Conservation (phyloP, 768 basidiomycete genomes). For the Zangia roseola region DNA sequence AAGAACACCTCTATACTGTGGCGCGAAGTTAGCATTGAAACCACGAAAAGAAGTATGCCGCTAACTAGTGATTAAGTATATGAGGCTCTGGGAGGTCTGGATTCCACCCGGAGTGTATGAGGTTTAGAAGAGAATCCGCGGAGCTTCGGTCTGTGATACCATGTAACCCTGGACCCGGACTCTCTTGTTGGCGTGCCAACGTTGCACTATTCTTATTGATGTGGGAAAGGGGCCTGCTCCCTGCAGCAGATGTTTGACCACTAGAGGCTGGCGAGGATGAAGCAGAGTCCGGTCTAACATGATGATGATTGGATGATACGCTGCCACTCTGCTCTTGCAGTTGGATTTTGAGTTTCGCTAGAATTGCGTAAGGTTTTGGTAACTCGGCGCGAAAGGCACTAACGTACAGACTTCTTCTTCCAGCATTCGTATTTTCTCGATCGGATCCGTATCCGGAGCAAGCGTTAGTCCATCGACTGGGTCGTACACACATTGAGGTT, state of each 20-base stretch:
- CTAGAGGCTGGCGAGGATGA: slow-evolving; percentile 22
- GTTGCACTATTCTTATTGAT: slow-evolving; percentile 1
- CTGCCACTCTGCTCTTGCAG: slow-evolving; percentile 53
- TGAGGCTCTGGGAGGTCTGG: slow-evolving; percentile 78
- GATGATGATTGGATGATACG: slow-evolving; percentile 20
- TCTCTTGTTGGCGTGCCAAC: slow-evolving; percentile 39
- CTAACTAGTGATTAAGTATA: slow-evolving; percentile 74
- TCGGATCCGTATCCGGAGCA: slow-evolving; percentile 75
- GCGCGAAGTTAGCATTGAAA: slow-evolving; percentile 9
- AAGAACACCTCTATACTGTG: slow-evolving; percentile 84
- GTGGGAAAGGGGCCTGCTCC: slow-evolving; percentile 5
- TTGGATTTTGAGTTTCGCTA: slow-evolving; percentile 63
- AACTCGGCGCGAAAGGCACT: neutral
- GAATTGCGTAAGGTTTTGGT: slow-evolving; percentile 11
- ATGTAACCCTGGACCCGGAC: slow-evolving; percentile 50
- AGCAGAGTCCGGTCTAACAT: slow-evolving; percentile 19
- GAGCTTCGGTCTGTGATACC: slow-evolving; percentile 37
- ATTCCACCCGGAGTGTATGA: slow-evolving; percentile 81
- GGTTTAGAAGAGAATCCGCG: slow-evolving; percentile 57
- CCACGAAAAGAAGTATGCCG: slow-evolving; percentile 16
- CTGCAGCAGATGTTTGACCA: slow-evolving; percentile 8
- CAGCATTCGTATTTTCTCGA: slow-evolving; percentile 72
- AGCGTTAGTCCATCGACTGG: slow-evolving; percentile 80
- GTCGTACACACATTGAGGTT: slow-evolving; percentile 84
- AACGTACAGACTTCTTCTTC: slow-evolving; percentile 74